A percentile compares a stretch with the other conserved stretches of the same genome.
phyloP scores from a whole-genome alignment of 2,329 filamentous ascomycete genomes.

The Thielaviopsis euricoi region DNA sequence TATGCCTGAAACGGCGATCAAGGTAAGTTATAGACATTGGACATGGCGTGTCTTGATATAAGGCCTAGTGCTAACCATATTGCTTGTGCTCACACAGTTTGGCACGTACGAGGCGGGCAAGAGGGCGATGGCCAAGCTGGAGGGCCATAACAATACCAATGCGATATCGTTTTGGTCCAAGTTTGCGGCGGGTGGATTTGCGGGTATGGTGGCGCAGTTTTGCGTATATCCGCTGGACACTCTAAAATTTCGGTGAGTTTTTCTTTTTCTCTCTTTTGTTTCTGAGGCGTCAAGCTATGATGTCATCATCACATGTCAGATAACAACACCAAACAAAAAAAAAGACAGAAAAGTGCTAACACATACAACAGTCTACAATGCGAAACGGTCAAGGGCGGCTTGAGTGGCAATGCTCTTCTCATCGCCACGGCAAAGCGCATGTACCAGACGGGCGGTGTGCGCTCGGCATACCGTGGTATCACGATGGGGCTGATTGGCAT shows the following conservation, averaged over 20 bases:
- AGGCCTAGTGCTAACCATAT: no score
- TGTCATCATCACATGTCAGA: neutral
- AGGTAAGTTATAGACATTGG: constrained; percentile 25
- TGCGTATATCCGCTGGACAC: constrained; percentile 91
- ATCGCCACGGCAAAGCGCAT: constrained; percentile 72
- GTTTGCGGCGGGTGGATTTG: constrained; percentile 78
- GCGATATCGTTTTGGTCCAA: constrained; percentile 71
- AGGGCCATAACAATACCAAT: constrained; percentile 72
- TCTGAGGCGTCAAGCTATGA: neutral
- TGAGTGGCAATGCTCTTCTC: constrained; percentile 70
- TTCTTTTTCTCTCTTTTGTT: neutral
- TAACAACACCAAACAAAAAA: neutral
- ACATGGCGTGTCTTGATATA: no score
- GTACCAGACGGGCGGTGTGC: constrained; percentile 57
- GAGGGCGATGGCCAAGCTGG: constrained; percentile 65
- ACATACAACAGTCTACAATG: constrained; percentile 64
- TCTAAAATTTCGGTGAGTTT: constrained; percentile 44
- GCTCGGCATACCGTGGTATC: constrained; percentile 75
- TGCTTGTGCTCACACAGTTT: constrained; percentile 43
- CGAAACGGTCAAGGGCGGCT: constrained; percentile 73
- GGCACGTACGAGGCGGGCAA: constrained; percentile 95
- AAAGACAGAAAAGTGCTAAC: neutral
- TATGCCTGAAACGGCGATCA: constrained; percentile 96
- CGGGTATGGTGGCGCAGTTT: constrained; percentile 90
- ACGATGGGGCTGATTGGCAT: constrained; percentile 90